A percentile compares a stretch with the other conserved stretches of the same genome.
Conservation (phyloP, 2,329 filamentous ascomycete species). For the Phialocephala sp. region DNA sequence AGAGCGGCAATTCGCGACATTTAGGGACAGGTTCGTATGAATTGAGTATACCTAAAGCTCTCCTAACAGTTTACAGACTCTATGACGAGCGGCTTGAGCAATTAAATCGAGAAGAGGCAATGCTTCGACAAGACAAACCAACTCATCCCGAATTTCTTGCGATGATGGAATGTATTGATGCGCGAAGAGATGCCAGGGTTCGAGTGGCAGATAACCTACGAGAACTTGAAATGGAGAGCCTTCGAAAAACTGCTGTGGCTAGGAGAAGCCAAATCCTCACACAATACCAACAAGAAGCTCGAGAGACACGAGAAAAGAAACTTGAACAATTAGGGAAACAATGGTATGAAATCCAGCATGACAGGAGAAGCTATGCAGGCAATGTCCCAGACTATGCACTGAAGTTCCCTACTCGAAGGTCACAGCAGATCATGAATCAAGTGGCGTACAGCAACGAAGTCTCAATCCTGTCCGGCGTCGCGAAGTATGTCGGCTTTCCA, state of each 20-base stretch:
- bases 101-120: constrained; percentile 73
- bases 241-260: constrained; percentile 77
- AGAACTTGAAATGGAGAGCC: constrained; percentile 73
- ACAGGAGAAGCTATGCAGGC: constrained; percentile 79
- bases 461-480: constrained; percentile 85
- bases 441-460: constrained; percentile 95
- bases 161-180: constrained; percentile 86
- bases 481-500: constrained; percentile 95
- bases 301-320: constrained; percentile 80
- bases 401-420: constrained; percentile 76
- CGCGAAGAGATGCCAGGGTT: constrained; percentile 80
- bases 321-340: constrained; percentile 84
- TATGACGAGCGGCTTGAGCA: constrained; percentile 88
- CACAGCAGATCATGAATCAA: constrained; percentile 82
- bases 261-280: constrained; percentile 85
- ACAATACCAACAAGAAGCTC: constrained; percentile 86
- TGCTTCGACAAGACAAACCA: constrained; percentile 63
- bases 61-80: constrained; percentile 59
- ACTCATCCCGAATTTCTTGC: constrained; percentile 91
- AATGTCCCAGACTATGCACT: constrained; percentile 82
- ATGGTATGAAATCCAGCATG: constrained; percentile 91
- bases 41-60: background rate
- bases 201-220: constrained; percentile 75
- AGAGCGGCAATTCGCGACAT: constrained; percentile 86
- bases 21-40: constrained; percentile 73